These are phyloP conservation scores for Mycocalia duriaeana DNA, from an alignment of 1,284 basidiomycete genomes.

Conservation along the genomic window DNA sequence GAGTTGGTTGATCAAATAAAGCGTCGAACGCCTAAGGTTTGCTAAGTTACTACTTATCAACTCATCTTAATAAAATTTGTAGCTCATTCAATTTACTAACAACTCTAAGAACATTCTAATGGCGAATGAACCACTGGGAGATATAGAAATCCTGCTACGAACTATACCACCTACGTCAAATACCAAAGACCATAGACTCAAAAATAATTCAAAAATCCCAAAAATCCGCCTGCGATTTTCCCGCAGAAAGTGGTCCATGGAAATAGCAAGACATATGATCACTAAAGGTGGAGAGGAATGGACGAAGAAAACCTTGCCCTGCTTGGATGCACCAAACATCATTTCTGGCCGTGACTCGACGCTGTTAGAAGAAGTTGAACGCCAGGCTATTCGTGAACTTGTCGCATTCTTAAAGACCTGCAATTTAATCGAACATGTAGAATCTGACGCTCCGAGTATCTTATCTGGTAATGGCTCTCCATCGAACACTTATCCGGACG, in stretches of 20 bases:
- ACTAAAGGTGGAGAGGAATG: conserved; percentile 32
- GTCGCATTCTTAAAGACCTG: background rate
- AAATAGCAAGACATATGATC: conserved; percentile 35
- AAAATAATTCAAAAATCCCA: conserved; percentile 11
- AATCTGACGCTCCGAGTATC: background rate
- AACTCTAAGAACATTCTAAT: conserved; percentile 46
- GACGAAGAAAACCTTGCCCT: conserved; percentile 36
- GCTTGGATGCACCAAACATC: conserved; percentile 18
- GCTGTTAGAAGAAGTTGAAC: conserved; percentile 29
- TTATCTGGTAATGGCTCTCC: background rate
- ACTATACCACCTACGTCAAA: conserved; percentile 9
- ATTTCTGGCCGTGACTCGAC: conserved; percentile 25
- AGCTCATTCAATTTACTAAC: conserved; percentile 41
- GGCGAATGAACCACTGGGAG: conserved; percentile 47
- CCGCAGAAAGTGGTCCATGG: conserved; percentile 32
- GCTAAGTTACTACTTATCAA: conserved; percentile 5
- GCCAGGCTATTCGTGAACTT: background rate
- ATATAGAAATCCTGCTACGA: conserved; percentile 41
- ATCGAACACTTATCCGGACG: background rate
- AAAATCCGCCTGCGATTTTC: conserved; percentile 40
- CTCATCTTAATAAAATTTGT: background rate
- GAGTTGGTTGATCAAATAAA: conserved; percentile 43
- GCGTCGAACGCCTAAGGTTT: conserved; percentile 47
- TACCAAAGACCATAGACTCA: conserved; percentile 3
- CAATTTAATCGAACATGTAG: background rate